phyloP scores from a whole-genome alignment of 148 eudicot species.

The Vaccinium myrtillus region DNA sequence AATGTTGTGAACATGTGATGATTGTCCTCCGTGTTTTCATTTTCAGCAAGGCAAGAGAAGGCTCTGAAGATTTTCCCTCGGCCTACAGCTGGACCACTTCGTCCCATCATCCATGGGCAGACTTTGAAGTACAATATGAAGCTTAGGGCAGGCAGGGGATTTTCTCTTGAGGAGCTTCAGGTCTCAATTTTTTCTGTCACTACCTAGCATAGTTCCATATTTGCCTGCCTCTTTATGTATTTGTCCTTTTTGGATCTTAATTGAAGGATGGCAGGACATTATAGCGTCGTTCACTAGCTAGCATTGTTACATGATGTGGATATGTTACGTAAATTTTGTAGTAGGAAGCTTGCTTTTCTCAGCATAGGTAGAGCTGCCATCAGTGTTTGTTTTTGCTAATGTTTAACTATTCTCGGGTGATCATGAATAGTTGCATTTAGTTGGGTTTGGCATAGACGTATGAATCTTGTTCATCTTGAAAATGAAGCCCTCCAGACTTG shows the following conservation, averaged over 20 bases:
- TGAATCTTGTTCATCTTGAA: background rate
- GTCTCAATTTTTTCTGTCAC: slow-evolving; percentile 14
- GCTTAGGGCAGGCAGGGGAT: slow-evolving; percentile 60
- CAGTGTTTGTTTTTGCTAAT: no score
- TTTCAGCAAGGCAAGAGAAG: slow-evolving; percentile 65
- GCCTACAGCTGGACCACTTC: slow-evolving; percentile 55
- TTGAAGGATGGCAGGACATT: background rate
- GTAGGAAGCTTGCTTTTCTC: background rate
- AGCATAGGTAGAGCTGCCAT: background rate
- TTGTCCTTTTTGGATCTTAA: background rate
- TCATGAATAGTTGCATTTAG: background rate
- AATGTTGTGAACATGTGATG: background rate
- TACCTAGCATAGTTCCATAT: background rate
- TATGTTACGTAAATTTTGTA: background rate
- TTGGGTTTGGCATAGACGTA: background rate
- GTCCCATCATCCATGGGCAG: slow-evolving; percentile 69
- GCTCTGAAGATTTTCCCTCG: slow-evolving; percentile 63
- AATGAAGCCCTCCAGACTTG: background rate
- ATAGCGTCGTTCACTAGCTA: background rate
- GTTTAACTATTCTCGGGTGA: background rate
- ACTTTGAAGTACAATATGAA: slow-evolving; percentile 68
- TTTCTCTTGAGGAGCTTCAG: slow-evolving; percentile 46
- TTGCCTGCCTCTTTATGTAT: no score
- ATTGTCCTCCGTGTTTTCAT: background rate
- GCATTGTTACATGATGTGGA: background rate